Percentiles rank a stretch among this genome's conserved stretches.
Evolutionary conservation across 441 rosid species (phyloP).

Genomic region (Arabidopsis lyrata): DNA sequence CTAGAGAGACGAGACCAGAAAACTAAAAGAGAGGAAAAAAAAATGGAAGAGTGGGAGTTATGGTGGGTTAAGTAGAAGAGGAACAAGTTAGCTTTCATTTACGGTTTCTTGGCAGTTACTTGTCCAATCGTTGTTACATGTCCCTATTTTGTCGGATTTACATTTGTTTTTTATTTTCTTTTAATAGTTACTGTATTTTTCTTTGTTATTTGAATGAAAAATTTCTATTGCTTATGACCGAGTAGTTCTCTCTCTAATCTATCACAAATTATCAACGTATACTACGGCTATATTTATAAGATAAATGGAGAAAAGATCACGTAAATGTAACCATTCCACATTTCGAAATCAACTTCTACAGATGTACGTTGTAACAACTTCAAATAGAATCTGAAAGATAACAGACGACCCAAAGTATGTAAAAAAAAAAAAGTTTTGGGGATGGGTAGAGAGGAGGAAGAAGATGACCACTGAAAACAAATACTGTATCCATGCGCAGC

Average conservation of each 20-base stretch:
- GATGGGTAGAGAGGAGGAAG: background rate
- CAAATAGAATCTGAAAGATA: slow-evolving; percentile 5
- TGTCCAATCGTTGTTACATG: slow-evolving; percentile 15
- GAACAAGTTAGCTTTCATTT: slow-evolving; percentile 25
- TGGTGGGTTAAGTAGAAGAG: slow-evolving; percentile 14
- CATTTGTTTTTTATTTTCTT: background rate
- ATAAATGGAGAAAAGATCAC: background rate
- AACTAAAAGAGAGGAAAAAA: background rate
- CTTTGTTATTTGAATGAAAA: no score
- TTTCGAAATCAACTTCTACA: slow-evolving; percentile 12
- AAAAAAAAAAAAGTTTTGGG: background rate
- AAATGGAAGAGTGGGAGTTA: slow-evolving; percentile 20
- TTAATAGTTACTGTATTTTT: no score
- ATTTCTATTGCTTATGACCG: no score
- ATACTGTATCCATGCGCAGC: slow-evolving; percentile 11
- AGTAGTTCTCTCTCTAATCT: no score
- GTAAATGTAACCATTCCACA: slow-evolving; percentile 10
- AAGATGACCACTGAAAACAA: slow-evolving; percentile 4
- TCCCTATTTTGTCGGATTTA: slow-evolving; percentile 17
- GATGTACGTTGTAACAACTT: slow-evolving; percentile 20
- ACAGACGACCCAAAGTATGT: slow-evolving; percentile 10
- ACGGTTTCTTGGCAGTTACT: slow-evolving; percentile 36
- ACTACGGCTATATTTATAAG: no score
- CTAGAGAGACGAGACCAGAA: background rate
- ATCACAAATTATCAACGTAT: no score